Evolutionary conservation across 2,329 filamentous ascomycete genomes (phyloP).

Genomic region (Coniochaeta pulveracea): DNA sequence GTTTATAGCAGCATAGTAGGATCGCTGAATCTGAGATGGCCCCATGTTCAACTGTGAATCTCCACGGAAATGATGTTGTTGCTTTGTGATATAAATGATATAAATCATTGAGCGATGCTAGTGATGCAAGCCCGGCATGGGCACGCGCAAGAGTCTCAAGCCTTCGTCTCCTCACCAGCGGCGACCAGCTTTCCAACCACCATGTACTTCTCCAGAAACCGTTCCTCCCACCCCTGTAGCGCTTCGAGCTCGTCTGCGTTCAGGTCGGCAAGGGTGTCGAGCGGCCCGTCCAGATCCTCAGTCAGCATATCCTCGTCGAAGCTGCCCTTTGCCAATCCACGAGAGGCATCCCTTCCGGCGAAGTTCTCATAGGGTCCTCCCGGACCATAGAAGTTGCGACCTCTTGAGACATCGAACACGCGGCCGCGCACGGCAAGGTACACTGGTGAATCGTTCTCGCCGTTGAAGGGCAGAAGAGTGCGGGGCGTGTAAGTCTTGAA

Average conservation of each 20-base stretch:
- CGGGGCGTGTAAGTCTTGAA: conserved; percentile 64
- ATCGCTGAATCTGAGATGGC: too few species aligned
- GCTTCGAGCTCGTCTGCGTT: conserved; percentile 70
- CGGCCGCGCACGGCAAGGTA: conserved; percentile 85
- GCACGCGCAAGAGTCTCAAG: conserved; percentile 1
- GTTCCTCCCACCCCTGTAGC: conserved; percentile 82
- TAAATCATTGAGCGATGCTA: too few species aligned
- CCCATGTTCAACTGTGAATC: too few species aligned
- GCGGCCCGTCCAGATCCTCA: conserved; percentile 71
- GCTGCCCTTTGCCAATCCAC: conserved; percentile 80
- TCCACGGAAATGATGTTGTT: too few species aligned
- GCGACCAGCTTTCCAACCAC: conserved; percentile 80
- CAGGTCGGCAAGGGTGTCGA: conserved; percentile 66
- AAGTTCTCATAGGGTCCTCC: conserved; percentile 95
- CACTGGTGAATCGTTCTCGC: conserved; percentile 60
- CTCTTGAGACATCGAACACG: conserved; percentile 81
- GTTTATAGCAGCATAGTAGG: too few species aligned
- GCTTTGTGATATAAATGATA: too few species aligned
- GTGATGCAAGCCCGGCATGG: too few species aligned
- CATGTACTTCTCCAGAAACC: conserved; percentile 87
- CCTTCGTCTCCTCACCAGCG: conserved; percentile 25
- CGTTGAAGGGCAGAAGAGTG: conserved; percentile 79
- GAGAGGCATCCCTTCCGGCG: conserved; percentile 79
- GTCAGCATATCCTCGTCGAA: conserved; percentile 96
- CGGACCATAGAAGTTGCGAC: conserved; percentile 91